A percentile compares a stretch with the other conserved stretches of the same genome.
Evolutionary conservation across 345 rosid species (phyloP).

Genomic region (Gossypium turneri): DNA sequence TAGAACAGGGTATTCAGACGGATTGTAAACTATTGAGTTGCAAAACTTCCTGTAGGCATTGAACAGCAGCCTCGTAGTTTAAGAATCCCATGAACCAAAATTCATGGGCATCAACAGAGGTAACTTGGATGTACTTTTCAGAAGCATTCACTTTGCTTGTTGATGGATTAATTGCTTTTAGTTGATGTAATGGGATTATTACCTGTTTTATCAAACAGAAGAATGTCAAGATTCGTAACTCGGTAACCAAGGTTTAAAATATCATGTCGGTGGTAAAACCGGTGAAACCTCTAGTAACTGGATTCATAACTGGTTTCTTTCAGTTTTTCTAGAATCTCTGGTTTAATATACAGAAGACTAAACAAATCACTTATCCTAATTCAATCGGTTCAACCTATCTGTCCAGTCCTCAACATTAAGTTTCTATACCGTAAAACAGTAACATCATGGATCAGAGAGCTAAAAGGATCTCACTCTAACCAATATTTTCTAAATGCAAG

Average conservation of each 20-base stretch:
- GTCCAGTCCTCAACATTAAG: too few species aligned
- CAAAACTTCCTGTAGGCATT: conserved; percentile 37
- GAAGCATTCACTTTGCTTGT: conserved; percentile 41
- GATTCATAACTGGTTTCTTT: too few species aligned
- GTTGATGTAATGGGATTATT: conserved; percentile 57
- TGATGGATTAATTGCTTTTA: conserved; percentile 56
- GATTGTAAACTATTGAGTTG: conserved; percentile 29
- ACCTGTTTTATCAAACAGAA: conserved; percentile 39
- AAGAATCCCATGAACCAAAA: conserved; percentile 75
- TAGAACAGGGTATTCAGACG: conserved; percentile 26
- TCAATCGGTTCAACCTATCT: too few species aligned
- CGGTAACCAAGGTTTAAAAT: neutral
- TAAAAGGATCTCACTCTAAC: neutral
- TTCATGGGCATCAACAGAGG: conserved; percentile 53
- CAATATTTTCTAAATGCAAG: conserved; percentile 12
- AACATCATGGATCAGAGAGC: neutral
- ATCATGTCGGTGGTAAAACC: neutral
- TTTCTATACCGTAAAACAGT: neutral
- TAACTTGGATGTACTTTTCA: conserved; percentile 61
- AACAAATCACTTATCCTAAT: too few species aligned
- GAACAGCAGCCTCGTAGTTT: conserved; percentile 45
- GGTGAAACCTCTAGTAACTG: too few species aligned
- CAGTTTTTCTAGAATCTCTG: too few species aligned
- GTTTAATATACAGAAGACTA: too few species aligned
- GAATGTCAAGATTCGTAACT: conserved; percentile 9